phyloP scores from a whole-genome alignment of 257 asterid genomes.

The Coffea eugenioides region DNA sequence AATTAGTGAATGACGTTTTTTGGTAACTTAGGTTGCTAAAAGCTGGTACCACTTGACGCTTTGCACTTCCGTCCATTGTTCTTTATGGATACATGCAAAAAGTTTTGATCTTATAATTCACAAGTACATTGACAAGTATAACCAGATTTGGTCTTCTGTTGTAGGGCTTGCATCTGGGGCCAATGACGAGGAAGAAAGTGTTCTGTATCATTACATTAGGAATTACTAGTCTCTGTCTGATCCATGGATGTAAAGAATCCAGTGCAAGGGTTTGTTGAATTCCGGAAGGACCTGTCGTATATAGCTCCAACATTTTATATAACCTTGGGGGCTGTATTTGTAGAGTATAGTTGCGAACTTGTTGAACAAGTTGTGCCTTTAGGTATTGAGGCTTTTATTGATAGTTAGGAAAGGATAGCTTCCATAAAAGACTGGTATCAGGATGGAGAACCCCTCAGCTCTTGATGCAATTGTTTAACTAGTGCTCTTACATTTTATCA shows the following conservation, averaged over 20 bases:
- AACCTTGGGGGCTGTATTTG: slow-evolving; percentile 6
- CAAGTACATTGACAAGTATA: neutral
- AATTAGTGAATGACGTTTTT: neutral
- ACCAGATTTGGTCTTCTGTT: slow-evolving; percentile 1
- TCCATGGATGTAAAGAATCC: neutral
- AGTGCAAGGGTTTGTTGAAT: neutral
- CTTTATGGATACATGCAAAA: neutral
- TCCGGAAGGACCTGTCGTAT: neutral
- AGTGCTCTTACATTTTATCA: too few relatives aligned
- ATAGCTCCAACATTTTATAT: slow-evolving; percentile 2
- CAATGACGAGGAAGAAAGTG: slow-evolving; percentile 33
- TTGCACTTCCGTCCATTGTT: too few relatives aligned
- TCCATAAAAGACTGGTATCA: neutral
- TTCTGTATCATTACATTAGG: neutral
- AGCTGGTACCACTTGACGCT: too few relatives aligned
- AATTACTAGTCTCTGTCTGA: neutral
- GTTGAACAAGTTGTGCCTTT: slow-evolving; percentile 5
- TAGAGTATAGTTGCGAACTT: slow-evolving; percentile 17
- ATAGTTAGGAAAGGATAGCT: slow-evolving; percentile 13
- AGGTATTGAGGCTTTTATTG: slow-evolving; percentile 4
- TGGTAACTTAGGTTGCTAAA: neutral
- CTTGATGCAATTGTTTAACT: too few relatives aligned
- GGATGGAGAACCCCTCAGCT: too few relatives aligned
- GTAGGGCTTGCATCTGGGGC: slow-evolving; percentile 82
- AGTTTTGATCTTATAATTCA: neutral